Percentiles rank a stretch among this genome's conserved stretches.
Conservation (phyloP, 2,329 filamentous ascomycete genomes). For the Aureobasidium melanogenum region DNA sequence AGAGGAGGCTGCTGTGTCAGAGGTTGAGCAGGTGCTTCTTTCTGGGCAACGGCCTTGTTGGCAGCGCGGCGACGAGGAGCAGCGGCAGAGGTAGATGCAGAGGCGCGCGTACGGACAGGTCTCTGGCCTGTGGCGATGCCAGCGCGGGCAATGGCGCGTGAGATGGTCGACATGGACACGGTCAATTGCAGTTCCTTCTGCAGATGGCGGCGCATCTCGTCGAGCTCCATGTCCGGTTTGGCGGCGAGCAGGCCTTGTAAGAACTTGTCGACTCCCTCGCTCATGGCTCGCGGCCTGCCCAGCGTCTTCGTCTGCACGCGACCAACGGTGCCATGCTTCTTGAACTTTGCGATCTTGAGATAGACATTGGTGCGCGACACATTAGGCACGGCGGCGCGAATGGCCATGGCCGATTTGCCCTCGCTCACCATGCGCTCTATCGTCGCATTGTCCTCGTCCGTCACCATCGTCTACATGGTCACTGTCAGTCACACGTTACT, state of each 20-base stretch:
- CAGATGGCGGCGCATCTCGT: slow-evolving; percentile 13
- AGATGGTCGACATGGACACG: slow-evolving; percentile 12
- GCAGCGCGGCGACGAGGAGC: background rate
- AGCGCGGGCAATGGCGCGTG: slow-evolving; percentile 7
- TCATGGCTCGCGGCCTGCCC: slow-evolving; percentile 11
- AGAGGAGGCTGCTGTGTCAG: background rate
- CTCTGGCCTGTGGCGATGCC: background rate
- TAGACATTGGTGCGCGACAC: slow-evolving; percentile 14
- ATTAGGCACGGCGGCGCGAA: slow-evolving; percentile 12
- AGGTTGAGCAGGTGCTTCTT: background rate
- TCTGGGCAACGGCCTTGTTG: background rate
- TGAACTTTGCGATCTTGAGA: slow-evolving; percentile 13
- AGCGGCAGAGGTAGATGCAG: background rate
- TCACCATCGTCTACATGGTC: slow-evolving; percentile 8
- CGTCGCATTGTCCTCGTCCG: slow-evolving; percentile 10
- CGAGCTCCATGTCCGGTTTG: slow-evolving; percentile 13
- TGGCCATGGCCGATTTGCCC: slow-evolving; percentile 11
- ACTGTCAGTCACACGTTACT: background rate
- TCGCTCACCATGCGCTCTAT: slow-evolving; percentile 12
- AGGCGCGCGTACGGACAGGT: background rate
- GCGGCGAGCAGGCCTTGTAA: slow-evolving; percentile 11
- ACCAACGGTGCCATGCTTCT: slow-evolving; percentile 13
- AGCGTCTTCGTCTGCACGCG: slow-evolving; percentile 13
- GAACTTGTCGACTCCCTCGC: slow-evolving; percentile 12
- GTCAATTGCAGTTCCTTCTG: slow-evolving; percentile 7